phyloP scores from a whole-genome alignment of 768 basidiomycete genomes.

The Tylopilus sp. region DNA sequence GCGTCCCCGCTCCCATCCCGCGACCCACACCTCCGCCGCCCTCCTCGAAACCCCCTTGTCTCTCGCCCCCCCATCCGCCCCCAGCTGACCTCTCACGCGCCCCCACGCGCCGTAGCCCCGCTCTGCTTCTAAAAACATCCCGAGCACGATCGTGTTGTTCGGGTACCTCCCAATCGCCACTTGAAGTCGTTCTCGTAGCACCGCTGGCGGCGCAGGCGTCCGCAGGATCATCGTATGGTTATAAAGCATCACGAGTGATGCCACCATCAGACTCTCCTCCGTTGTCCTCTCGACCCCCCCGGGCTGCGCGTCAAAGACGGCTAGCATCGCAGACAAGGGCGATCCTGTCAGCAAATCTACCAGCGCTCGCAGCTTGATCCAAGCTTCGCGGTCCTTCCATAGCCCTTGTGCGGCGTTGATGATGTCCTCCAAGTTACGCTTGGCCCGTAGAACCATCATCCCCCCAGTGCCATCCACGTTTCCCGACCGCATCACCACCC shows the following conservation, averaged over 20 bases:
- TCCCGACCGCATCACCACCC: slow-evolving; percentile 52
- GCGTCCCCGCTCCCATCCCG: slow-evolving; percentile 71
- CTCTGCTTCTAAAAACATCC: slow-evolving; percentile 73
- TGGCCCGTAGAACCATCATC: slow-evolving; percentile 58
- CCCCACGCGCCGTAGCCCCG: slow-evolving; percentile 81
- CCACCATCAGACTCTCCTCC: slow-evolving; percentile 54
- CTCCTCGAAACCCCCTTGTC: slow-evolving; percentile 59
- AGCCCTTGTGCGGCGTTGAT: slow-evolving; percentile 27
- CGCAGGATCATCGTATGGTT: slow-evolving; percentile 52
- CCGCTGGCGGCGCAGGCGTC: slow-evolving; percentile 52
- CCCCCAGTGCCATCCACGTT: slow-evolving; percentile 51
- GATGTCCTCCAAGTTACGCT: slow-evolving; percentile 58
- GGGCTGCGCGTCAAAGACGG: slow-evolving; percentile 33
- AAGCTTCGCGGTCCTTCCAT: slow-evolving; percentile 61
- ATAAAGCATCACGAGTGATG: slow-evolving; percentile 58
- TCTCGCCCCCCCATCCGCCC: slow-evolving; percentile 38
- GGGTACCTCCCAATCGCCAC: slow-evolving; percentile 57
- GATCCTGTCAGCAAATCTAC: slow-evolving; percentile 56
- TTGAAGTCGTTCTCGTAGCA: slow-evolving; percentile 56
- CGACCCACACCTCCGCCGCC: slow-evolving; percentile 71
- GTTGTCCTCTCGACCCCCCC: slow-evolving; percentile 5
- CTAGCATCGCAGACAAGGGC: slow-evolving; percentile 40
- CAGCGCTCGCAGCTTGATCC: slow-evolving; percentile 63
- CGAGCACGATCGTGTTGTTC: slow-evolving; percentile 67
- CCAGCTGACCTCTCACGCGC: slow-evolving; percentile 53